Percentiles rank a stretch among this genome's conserved stretches.
Conservation (phyloP, 768 basidiomycete genomes). For the Pulveroboletus sp. region DNA sequence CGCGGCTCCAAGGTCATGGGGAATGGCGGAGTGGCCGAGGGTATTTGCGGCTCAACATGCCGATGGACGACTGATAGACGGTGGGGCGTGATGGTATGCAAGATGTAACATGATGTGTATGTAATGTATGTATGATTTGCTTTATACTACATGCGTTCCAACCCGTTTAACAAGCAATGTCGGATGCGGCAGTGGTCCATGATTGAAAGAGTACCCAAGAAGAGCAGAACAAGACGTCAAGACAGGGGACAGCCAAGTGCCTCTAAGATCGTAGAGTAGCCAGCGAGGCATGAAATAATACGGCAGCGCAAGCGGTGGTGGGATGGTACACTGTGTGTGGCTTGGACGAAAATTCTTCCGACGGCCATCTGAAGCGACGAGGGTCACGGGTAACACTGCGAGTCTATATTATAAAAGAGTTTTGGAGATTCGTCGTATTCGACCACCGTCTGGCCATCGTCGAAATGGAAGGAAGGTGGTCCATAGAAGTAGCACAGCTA, state of each 20-base stretch:
- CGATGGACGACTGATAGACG: conserved; percentile 5
- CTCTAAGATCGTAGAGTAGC: neutral
- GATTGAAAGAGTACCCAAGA: conserved; percentile 23
- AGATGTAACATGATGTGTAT: conserved; percentile 18
- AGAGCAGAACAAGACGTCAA: conserved; percentile 27
- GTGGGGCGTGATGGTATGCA: conserved; percentile 17
- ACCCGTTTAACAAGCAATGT: conserved; percentile 23
- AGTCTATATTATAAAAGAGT: conserved; percentile 33
- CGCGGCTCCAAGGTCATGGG: neutral
- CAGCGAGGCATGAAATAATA: conserved; percentile 11
- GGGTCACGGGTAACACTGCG: neutral
- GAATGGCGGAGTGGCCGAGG: neutral
- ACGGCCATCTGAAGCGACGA: conserved; percentile 1
- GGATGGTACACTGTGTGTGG: conserved; percentile 15
- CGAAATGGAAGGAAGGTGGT: conserved; percentile 33
- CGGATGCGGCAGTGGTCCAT: conserved; percentile 24
- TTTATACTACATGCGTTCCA: conserved; percentile 34
- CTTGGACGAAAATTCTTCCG: conserved; percentile 8
- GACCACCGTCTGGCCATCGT: conserved; percentile 37
- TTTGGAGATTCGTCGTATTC: conserved; percentile 28
- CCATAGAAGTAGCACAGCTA: conserved; percentile 29
- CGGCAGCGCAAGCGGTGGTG: neutral
- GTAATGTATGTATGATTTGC: conserved; percentile 24
- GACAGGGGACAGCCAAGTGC: conserved; percentile 9
- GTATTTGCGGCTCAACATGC: neutral